Percentiles rank a stretch among this genome's conserved stretches.
Evolutionary conservation across 2,329 filamentous ascomycete species (phyloP).

Genomic region (Apiospora arundinis): DNA sequence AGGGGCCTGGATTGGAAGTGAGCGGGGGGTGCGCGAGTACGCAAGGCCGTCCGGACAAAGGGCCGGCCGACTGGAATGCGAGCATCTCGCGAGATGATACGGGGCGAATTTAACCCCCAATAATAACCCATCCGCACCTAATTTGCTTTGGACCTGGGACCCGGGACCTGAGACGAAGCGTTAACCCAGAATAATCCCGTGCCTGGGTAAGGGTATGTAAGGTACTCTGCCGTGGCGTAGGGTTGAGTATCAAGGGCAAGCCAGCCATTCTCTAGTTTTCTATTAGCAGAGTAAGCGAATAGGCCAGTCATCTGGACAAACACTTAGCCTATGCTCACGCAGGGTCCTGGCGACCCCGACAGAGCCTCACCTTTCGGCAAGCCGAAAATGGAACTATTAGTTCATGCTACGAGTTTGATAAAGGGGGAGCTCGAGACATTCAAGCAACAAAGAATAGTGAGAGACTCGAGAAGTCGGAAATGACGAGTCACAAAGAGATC

Average conservation of each 20-base stretch:
- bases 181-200: conserved; percentile 1
- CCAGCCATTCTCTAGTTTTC: background rate
- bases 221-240: background rate
- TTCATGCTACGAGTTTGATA: background rate
- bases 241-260: conserved; percentile 9
- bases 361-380: conserved; percentile 10
- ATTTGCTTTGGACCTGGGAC: background rate
- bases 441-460: background rate
- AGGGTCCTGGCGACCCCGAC: background rate
- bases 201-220: background rate
- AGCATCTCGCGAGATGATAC: conserved; percentile 21
- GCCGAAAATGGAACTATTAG: conserved; percentile 4
- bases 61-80: conserved; percentile 20
- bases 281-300: conserved; percentile 8
- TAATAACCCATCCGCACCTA: background rate
- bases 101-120: conserved; percentile 11
- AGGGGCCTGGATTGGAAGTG: background rate
- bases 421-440: background rate
- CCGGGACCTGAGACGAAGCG: background rate
- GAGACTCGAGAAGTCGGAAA: background rate
- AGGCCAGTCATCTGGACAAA: background rate
- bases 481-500: background rate
- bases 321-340: background rate
- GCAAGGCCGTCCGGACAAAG: conserved; percentile 20
- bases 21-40: background rate